Percentiles rank a stretch among this genome's conserved stretches.
Evolutionary conservation across 208 protist genomes (phyloP).

Genomic region (Novymonas esmeraldas): DNA sequence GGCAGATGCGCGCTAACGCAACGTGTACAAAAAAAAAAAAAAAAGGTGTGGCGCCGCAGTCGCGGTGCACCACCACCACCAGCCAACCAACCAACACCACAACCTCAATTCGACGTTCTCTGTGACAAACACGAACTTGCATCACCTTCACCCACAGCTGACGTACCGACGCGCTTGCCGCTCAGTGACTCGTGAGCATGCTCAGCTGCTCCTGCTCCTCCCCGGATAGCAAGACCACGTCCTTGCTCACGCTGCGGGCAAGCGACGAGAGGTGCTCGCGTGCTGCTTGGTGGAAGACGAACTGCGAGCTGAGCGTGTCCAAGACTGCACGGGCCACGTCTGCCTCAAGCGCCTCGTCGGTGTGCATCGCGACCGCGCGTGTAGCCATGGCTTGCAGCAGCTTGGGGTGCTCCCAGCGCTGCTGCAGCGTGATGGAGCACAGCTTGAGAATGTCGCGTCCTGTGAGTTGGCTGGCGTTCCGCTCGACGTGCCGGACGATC

Average conservation of each 20-base stretch:
- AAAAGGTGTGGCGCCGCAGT: no score
- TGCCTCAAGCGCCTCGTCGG: conserved; percentile 37
- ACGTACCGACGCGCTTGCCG: background rate
- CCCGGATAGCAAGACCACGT: conserved; percentile 58
- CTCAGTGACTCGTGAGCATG: conserved; percentile 42
- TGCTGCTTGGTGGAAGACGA: conserved; percentile 52
- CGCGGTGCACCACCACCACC: no score
- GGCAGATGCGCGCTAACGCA: no score
- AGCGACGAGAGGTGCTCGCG: conserved; percentile 58
- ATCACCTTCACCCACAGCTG: no score
- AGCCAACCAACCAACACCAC: no score
- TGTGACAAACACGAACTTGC: no score
- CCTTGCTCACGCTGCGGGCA: conserved; percentile 75
- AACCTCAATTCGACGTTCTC: no score
- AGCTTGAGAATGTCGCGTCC: conserved; percentile 51
- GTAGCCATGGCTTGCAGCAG: conserved; percentile 60
- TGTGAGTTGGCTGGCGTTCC: conserved; percentile 42
- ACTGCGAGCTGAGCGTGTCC: conserved; percentile 57
- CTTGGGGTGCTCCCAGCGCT: conserved; percentile 43
- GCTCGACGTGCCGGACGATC: conserved; percentile 46
- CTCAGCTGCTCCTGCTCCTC: conserved; percentile 68
- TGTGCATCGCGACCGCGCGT: conserved; percentile 43
- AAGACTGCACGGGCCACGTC: conserved; percentile 53
- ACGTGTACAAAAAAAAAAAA: no score
- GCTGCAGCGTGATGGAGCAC: conserved; percentile 57